Conservation (phyloP, 1,284 basidiomycete genomes). For the Cutaneotrichosporon dermatis region DNA sequence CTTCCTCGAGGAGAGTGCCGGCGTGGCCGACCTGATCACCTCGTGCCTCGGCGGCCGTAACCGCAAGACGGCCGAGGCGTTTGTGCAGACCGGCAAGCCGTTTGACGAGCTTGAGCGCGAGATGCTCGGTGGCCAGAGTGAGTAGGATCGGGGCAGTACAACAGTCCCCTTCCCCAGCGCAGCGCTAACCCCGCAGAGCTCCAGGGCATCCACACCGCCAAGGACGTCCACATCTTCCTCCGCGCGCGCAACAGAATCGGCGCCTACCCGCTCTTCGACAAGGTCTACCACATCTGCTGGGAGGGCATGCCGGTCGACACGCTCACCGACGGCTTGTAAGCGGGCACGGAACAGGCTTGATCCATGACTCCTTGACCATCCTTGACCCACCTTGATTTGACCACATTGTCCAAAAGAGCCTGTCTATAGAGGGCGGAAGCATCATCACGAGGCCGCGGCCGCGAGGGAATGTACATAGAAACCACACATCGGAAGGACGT, state of each 20-base stretch:
- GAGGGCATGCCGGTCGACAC: slow-evolving; percentile 28
- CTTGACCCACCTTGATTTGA: no score
- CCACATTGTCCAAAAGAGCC: background rate
- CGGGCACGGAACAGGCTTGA: no score
- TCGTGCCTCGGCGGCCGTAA: slow-evolving; percentile 58
- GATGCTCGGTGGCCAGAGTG: slow-evolving; percentile 56
- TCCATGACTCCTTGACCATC: no score
- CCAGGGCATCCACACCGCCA: slow-evolving; percentile 53
- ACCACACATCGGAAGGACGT: no score
- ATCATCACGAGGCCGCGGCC: no score
- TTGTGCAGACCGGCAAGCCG: slow-evolving; percentile 52
- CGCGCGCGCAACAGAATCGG: slow-evolving; percentile 51
- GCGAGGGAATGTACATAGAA: no score
- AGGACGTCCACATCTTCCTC: slow-evolving; percentile 54
- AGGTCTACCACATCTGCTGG: slow-evolving; percentile 51
- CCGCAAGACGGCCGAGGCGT: slow-evolving; percentile 52
- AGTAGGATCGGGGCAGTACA: slow-evolving; percentile 14
- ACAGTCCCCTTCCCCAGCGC: no score
- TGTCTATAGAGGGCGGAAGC: slow-evolving; percentile 1
- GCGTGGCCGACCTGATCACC: slow-evolving; percentile 58
- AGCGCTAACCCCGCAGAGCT: slow-evolving; percentile 38
- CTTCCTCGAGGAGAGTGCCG: slow-evolving; percentile 54
- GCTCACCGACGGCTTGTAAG: slow-evolving; percentile 17
- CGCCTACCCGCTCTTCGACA: slow-evolving; percentile 56
- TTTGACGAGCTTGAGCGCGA: slow-evolving; percentile 56